Evolutionary conservation across 2,329 filamentous ascomycete species (phyloP), one percentile per base, ranked within the genome.

Genomic region (Sarocladium brachiariae): DNA sequence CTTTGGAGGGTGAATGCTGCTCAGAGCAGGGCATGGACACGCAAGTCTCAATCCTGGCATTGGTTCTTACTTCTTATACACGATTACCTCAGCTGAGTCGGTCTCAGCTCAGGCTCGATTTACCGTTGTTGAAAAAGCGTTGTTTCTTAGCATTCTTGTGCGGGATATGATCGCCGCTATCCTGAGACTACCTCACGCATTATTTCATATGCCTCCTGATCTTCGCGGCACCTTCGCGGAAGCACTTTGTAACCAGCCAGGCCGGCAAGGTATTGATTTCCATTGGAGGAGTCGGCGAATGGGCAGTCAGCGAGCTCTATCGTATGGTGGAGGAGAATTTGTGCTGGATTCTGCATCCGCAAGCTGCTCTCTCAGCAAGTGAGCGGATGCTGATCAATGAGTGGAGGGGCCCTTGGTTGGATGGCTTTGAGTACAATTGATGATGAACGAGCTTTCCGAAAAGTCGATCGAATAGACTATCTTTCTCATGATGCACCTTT

Each of bases 381-480:
- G n/a, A n/a, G n/a, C n/a, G n/a, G 11, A n/a, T 35, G 19, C 37
- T 8, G 5, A 4, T 3, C 14, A 23, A 47, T 10, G 11, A 23
- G 9, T 14, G 16, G 18, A 25, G 25, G 25, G 43, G 19, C 9
- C 16, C 16, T 47, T 13, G 27, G 27, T 47, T 47, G 43, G 16
- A 31, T 31, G 43, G 43, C 43, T 33, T 45, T 33, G 43, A 47
- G 43, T 47, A 47, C 25, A 47, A 21, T n/a, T 47, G 43, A 47
- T 47, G 43, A 47, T 47, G 25, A 47, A 31, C n/a, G 43, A 47
- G 43, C 43, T 47, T 47, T 33, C 23, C 43, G 33, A 47, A 47
- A 47, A 47, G 43, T 47, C 43, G 43, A 47, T 47, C 16, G 25
- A 47, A 47, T 47, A 47, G 43, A 47, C 24, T 47, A 47, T 47